phyloP scores from a whole-genome alignment of 2,329 filamentous ascomycete genomes.

The Fusarium sp. region DNA sequence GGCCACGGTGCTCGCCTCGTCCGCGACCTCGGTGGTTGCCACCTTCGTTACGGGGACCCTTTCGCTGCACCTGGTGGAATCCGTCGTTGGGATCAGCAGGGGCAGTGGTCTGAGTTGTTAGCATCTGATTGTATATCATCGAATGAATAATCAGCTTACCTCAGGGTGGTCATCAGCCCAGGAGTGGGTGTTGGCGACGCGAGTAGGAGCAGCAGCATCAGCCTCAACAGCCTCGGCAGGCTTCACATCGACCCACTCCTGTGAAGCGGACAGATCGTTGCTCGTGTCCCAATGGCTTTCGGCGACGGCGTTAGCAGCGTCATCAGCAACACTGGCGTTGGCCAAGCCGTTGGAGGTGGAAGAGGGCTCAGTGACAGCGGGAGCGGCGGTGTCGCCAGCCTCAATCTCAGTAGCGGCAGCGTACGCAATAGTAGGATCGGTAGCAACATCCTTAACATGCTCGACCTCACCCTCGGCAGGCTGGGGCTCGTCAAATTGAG shows the following conservation, averaged over 20 bases:
- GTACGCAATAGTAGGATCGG: conserved; percentile 74
- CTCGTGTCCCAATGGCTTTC: conserved; percentile 72
- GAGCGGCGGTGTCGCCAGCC: conserved; percentile 53
- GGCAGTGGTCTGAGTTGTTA: conserved; percentile 46
- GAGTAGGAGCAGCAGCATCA: conserved; percentile 69
- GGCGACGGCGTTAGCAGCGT: conserved; percentile 67
- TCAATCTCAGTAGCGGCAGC: conserved; percentile 75
- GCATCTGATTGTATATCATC: neutral
- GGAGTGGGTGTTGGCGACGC: conserved; percentile 66
- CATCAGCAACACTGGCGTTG: conserved; percentile 62
- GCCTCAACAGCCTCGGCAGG: conserved; percentile 79
- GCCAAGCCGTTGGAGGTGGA: conserved; percentile 53
- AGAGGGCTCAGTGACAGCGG: conserved; percentile 49
- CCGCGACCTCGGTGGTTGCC: conserved; percentile 54
- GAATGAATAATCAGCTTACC: conserved; percentile 46
- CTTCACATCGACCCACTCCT: conserved; percentile 77
- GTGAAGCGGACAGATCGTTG: conserved; percentile 57
- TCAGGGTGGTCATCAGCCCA: conserved; percentile 85
- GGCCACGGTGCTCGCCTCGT: conserved; percentile 60
- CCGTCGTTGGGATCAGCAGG: conserved; percentile 65
- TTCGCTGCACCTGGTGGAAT: conserved; percentile 76
- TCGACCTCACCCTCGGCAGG: conserved; percentile 47
- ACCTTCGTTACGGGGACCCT: conserved; percentile 63
- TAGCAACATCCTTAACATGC: conserved; percentile 49
- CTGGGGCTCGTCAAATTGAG: conserved; percentile 49